A percentile compares a stretch with the other conserved stretches of the same genome.
Conservation (phyloP, 2,329 filamentous ascomycete genomes). For the Aspergillus sp. region DNA sequence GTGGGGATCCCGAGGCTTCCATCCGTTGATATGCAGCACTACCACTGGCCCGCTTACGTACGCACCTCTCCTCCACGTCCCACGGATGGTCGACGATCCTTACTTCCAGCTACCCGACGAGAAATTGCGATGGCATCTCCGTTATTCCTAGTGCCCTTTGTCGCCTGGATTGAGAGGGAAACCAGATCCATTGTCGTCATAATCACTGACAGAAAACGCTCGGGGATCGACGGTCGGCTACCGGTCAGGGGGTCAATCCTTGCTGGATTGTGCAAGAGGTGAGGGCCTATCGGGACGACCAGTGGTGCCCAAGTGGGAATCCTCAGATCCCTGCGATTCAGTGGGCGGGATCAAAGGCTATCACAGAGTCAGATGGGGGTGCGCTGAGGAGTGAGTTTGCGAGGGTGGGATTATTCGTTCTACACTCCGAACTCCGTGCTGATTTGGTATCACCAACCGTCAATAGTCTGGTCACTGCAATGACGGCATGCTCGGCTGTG, state of each 20-base stretch:
- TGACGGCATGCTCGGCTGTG: conserved; percentile 3
- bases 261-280: conserved; percentile 15
- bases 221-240: conserved; percentile 18
- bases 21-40: conserved; percentile 8
- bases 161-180: neutral
- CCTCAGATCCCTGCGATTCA: neutral
- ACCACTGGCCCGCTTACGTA: conserved; percentile 6
- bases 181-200: too few species aligned
- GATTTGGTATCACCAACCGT: neutral
- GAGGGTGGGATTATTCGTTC: too few species aligned
- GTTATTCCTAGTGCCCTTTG: neutral
- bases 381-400: too few species aligned
- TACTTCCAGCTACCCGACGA: neutral
- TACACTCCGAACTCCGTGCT: too few species aligned
- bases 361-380: too few species aligned
- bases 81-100: neutral
- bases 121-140: neutral
- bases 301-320: neutral
- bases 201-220: conserved; percentile 20
- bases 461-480: neutral
- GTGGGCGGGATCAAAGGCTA: neutral
- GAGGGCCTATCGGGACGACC: conserved; percentile 3
- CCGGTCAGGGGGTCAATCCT: conserved; percentile 9
- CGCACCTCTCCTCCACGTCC: neutral
- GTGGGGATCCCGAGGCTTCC: conserved; percentile 6